Evolutionary conservation across 2,329 filamentous ascomycete species (phyloP), one percentile per base, ranked within the genome.

Genomic region (Stachybotrys chlorohalonatus): DNA sequence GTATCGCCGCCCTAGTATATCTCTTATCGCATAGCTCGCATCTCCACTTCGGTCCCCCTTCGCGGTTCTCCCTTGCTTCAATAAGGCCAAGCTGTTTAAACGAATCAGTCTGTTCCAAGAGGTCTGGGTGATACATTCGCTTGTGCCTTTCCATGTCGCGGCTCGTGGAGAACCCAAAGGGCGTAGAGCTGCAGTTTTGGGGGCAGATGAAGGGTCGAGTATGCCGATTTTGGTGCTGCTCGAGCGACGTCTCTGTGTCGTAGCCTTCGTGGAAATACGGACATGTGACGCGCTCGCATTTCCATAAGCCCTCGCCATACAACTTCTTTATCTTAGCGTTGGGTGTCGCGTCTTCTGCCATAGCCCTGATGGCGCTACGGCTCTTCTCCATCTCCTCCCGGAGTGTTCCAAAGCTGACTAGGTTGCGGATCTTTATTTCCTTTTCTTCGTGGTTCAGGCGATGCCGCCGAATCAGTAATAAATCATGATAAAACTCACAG

Each of bases 191-290:
- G 46, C 46, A 47, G 15, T 24, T 36, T 0, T 71, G 56, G 0
- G 63, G 61, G 52, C 75, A 77, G 11, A 62, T 64, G 54, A 66
- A 75, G 0, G 74, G 73, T 3, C 73, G 64, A 17, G 71, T 67
- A 54, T 78, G 75, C 5, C 69, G 63, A 49, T 64, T 62, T 9
- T 66, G 54, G 56, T 78, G 75, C 4, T 57, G 54, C 1, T 75
- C 68, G 7, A 67, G 64, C 0, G 58, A 58, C 9, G 62, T 58
- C 1, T 58, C 48, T 8, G 60, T 63, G 7, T 61, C 60, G 60
- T 75, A 76, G 0, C 75, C 75, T 47, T 73, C 63, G 49, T 73
- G 65, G 59, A 76, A 78, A 61, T 68, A 74, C 11, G 62, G 63
- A 59, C 75, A 77, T 2, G 62, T 68, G 9, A 71, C 63, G n/a